Evolutionary conservation across 2,329 filamentous ascomycete species (phyloP), one percentile per base, ranked within the genome.

Genomic region (Gyromitra esculenta): DNA sequence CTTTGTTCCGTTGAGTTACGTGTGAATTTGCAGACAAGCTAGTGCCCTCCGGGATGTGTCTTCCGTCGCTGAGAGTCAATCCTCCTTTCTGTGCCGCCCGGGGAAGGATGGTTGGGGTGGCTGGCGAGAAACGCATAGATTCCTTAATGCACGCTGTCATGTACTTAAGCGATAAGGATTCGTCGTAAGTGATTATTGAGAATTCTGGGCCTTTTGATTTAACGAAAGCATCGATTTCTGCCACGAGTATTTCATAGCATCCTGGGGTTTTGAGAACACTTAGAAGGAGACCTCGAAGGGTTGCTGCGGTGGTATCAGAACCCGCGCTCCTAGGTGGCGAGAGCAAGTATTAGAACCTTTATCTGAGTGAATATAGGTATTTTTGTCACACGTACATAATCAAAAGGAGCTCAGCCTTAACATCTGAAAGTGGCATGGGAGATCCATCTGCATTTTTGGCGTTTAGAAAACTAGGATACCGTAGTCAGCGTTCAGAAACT

Each of bases 291-390:
- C 84, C 84, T 66, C 86, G 85, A 80, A 88, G 85, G 1, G 85
- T 83, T 1, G 86, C 87, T 0, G 85, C 86, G 0, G 86, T 87
- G 2, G 86, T 88, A 76, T 88, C 86, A 1, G 86, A 85, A 18
- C 86, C 86, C 0, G 86, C 86, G 8, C 74, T 48, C 60, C 75
- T 70, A 18, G 79, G 72, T 35, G 18, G 79, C 67, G 1, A 77
- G 60, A 37, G 77, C 69, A 65, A 79, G 71, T 35, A 79, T 77
- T 63, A 73, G 72, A 21, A 79, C 48, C 25, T 81, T 75, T 37
- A 78, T 68, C 18, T 74, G 45, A 45, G 64, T 8, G n/a, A 45
- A 48, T 5, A 5, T 25, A 4, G 31, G 15, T 1, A 25, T 13
- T 5, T 31, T 3, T 9, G 35, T 2, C 13, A 7, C 25, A 62